Conservation (phyloP, 2,329 filamentous ascomycete genomes). For the Monosporascus sp. region DNA sequence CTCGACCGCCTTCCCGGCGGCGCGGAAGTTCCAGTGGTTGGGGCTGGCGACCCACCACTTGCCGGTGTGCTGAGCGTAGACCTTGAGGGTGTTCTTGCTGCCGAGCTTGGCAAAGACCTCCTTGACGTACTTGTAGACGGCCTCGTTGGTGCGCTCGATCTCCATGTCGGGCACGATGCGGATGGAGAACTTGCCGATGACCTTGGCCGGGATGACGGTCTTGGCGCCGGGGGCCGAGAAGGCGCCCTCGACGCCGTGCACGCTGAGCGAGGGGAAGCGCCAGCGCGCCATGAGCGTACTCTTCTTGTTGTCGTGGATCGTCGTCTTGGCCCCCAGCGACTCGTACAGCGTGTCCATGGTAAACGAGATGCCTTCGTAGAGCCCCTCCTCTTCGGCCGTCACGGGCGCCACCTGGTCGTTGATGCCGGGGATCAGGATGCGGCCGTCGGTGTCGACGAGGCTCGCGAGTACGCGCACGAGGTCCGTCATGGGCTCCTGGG, state of each 20-base stretch:
- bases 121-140: constrained; percentile 79
- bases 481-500: constrained; percentile 98
- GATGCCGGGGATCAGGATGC: constrained; percentile 91
- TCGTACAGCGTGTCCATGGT: constrained; percentile 95
- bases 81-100: constrained; percentile 87
- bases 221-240: constrained; percentile 93
- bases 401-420: constrained; percentile 88
- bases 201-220: constrained; percentile 97
- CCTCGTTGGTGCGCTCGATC: constrained; percentile 78
- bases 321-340: constrained; percentile 82
- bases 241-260: constrained; percentile 93
- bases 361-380: constrained; percentile 91
- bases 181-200: constrained; percentile 97
- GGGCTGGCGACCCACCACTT: constrained; percentile 99
- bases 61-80: constrained; percentile 79
- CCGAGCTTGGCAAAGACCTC: constrained; percentile 79
- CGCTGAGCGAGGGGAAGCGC: constrained; percentile 87
- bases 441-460: constrained; percentile 84
- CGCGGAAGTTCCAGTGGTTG: constrained; percentile 98
- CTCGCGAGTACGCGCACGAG: constrained; percentile 75
- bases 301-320: constrained; percentile 86
- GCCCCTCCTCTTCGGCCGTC: constrained; percentile 75
- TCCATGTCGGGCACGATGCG: constrained; percentile 98
- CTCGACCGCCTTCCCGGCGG: constrained; percentile 92
- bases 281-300: constrained; percentile 91